phyloP scores from a whole-genome alignment of 1,284 basidiomycete genomes.

The Xerocomus minutiporus region DNA sequence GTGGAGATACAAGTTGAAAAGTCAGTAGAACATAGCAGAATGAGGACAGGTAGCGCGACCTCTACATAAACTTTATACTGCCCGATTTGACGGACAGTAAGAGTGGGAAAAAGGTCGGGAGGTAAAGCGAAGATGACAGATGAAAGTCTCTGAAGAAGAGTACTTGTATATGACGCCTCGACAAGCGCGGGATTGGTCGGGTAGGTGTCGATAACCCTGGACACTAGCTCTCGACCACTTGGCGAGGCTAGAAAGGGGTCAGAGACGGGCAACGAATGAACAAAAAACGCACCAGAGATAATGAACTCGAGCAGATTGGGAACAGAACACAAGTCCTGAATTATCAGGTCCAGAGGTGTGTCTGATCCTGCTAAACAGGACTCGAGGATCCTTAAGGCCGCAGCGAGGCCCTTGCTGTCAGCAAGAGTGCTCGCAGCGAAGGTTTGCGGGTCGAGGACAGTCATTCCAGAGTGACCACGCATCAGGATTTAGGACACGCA shows the following conservation, averaged over 20 bases:
- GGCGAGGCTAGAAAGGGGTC: constrained; percentile 16
- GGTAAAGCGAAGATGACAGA: constrained; percentile 22
- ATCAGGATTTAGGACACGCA: neutral
- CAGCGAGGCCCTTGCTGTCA: constrained; percentile 11
- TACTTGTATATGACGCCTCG: constrained; percentile 10
- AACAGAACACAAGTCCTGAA: constrained; percentile 29
- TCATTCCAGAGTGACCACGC: constrained; percentile 1
- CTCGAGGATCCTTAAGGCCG: constrained; percentile 20
- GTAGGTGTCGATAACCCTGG: constrained; percentile 19
- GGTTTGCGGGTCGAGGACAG: constrained; percentile 14
- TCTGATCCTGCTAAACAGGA: constrained; percentile 29
- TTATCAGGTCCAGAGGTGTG: constrained; percentile 24
- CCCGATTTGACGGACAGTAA: constrained; percentile 13
- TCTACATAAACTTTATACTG: constrained; percentile 22
- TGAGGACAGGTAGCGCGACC: constrained; percentile 16
- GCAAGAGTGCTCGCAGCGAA: constrained; percentile 16
- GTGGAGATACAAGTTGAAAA: constrained; percentile 5
- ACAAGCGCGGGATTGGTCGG: constrained; percentile 19
- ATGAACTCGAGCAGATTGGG: constrained; percentile 29
- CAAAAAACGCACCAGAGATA: constrained; percentile 22
- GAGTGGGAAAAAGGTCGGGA: constrained; percentile 9
- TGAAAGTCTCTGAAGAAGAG: constrained; percentile 21
- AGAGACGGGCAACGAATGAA: neutral
- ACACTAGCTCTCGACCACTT: constrained; percentile 8
- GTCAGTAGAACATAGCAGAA: constrained; percentile 11